Percentiles rank a stretch among this genome's conserved stretches.
phyloP scores from a whole-genome alignment of 257 asterid species.

The Solanum paucissectum region DNA sequence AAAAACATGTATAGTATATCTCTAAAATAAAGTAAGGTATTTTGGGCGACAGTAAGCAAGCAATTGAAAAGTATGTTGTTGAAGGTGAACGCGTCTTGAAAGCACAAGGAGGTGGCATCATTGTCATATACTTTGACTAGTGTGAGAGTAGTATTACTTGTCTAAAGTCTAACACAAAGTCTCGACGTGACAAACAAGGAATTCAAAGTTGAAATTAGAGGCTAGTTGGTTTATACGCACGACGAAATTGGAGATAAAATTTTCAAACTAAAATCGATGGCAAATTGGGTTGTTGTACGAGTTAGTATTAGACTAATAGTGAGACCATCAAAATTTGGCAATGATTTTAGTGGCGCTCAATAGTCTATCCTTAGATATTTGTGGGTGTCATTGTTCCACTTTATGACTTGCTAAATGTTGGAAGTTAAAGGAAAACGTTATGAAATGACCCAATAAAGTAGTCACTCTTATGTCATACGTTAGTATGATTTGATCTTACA shows the following conservation, averaged over 20 bases:
- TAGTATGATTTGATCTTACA: neutral
- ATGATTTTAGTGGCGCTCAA: neutral
- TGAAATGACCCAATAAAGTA: neutral
- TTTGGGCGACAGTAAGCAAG: neutral
- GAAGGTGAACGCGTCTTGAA: neutral
- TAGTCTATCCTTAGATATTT: neutral
- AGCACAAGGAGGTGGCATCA: neutral
- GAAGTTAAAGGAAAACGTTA: neutral
- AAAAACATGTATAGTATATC: neutral
- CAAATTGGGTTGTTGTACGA: neutral
- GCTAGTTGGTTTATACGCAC: neutral
- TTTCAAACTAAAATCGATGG: neutral
- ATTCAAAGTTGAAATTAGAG: neutral
- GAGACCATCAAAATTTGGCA: neutral
- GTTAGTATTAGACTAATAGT: neutral
- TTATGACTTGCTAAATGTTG: neutral
- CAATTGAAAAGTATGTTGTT: neutral
- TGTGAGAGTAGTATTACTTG: neutral
- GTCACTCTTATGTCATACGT: neutral
- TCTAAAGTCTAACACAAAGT: neutral
- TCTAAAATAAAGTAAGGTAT: neutral
- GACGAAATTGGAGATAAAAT: neutral
- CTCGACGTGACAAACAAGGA: neutral
- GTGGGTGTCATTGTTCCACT: neutral
- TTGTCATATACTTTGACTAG: neutral